phyloP scores from a whole-genome alignment of 495 filamentous ascomycete genomes.

The Tuber melanosporum region DNA sequence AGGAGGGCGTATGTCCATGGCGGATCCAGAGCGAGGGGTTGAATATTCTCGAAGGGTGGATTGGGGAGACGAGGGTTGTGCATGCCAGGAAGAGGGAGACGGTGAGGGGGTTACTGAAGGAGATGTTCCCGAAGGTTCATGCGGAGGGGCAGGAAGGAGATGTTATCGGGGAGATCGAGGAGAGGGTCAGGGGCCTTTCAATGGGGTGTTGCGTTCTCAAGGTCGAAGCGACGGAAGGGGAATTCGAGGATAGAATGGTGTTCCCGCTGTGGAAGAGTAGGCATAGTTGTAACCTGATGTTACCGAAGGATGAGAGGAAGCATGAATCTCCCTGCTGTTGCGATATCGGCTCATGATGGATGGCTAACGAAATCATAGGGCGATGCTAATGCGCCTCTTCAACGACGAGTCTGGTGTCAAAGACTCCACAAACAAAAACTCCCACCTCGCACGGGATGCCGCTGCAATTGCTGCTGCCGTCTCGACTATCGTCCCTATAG shows the following conservation, averaged over 20 bases:
- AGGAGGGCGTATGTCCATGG: conserved; percentile 77
- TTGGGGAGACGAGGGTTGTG: conserved; percentile 71
- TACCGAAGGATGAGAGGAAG: conserved; percentile 87
- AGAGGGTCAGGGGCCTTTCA: conserved; percentile 66
- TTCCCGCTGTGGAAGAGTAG: conserved; percentile 87
- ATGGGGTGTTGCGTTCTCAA: conserved; percentile 90
- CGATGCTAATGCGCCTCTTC: conserved; percentile 84
- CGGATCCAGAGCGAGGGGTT: conserved; percentile 91
- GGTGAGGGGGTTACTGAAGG: conserved; percentile 68
- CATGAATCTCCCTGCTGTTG: conserved; percentile 10
- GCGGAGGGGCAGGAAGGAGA: conserved; percentile 78
- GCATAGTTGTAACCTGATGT: conserved; percentile 84
- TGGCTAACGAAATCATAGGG: conserved; percentile 42
- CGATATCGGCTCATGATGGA: not conserved
- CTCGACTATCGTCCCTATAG: conserved; percentile 38
- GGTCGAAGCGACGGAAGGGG: conserved; percentile 60
- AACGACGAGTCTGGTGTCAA: conserved; percentile 70
- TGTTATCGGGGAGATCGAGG: conserved; percentile 81
- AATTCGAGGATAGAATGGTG: conserved; percentile 73
- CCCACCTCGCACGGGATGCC: conserved; percentile 11
- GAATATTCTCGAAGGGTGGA: conserved; percentile 77
- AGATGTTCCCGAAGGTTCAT: conserved; percentile 92
- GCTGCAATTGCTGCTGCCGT: too few relatives aligned
- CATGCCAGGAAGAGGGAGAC: conserved; percentile 66
- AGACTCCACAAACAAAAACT: conserved; percentile 50